These are phyloP conservation scores for Babesia sp. DNA, from an alignment of 169 alveolate genomes.

Conservation along the genomic window DNA sequence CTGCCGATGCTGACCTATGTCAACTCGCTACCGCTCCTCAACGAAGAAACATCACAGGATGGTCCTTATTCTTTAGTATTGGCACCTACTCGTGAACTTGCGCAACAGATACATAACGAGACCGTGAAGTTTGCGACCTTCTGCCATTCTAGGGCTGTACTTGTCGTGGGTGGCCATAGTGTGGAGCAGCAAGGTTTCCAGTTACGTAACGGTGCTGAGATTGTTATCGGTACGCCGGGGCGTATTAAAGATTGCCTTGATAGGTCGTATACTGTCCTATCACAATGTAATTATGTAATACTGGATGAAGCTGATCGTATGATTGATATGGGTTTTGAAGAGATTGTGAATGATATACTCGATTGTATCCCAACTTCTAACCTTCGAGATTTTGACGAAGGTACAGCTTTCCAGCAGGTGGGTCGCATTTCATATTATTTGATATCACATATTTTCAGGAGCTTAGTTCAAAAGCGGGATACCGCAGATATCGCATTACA, in stretches of 20 bases:
- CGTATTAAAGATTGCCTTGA: constrained; percentile 93
- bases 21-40: constrained; percentile 85
- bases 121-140: constrained; percentile 85
- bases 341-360: constrained; percentile 89
- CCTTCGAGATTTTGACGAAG: constrained; percentile 85
- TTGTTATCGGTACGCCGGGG: constrained; percentile 98
- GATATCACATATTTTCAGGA: constrained; percentile 62
- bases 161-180: constrained; percentile 95
- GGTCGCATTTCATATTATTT: background rate
- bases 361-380: constrained; percentile 86
- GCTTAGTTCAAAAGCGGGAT: constrained; percentile 85
- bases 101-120: constrained; percentile 91
- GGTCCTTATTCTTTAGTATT: constrained; percentile 94
- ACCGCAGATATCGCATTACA: constrained; percentile 85
- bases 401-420: constrained; percentile 80
- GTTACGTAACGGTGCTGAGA: constrained; percentile 91
- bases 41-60: constrained; percentile 88
- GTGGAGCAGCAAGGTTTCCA: constrained; percentile 90
- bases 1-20: constrained; percentile 92
- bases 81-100: constrained; percentile 95
- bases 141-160: constrained; percentile 85
- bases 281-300: constrained; percentile 91
- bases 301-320: constrained; percentile 98
- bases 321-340: constrained; percentile 97
- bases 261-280: constrained; percentile 87